Conservation (phyloP, 2,329 filamentous ascomycete genomes). For the Colletotrichum sp. region DNA sequence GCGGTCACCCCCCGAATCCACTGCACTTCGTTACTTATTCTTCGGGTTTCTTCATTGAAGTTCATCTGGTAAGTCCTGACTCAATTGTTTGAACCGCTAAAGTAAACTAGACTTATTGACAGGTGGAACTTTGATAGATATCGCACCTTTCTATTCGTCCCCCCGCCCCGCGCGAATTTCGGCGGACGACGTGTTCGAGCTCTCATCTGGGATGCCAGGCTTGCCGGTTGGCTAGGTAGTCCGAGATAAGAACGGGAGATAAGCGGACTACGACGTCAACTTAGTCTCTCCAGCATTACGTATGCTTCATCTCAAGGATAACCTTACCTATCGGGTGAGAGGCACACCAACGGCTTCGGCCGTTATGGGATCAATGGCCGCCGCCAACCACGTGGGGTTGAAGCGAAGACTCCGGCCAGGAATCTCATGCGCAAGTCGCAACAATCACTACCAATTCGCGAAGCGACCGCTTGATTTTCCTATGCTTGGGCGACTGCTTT, state of each 20-base stretch:
- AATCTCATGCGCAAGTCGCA: accelerated
- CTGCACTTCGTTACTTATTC: not conserved
- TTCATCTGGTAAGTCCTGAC: not conserved
- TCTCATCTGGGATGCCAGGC: not conserved
- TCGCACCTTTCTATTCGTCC: too few species aligned
- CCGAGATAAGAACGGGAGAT: not conserved
- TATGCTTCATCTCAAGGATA: not conserved
- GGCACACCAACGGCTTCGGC: not conserved
- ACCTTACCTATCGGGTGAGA: not conserved
- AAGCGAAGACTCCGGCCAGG: not conserved
- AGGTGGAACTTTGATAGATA: not conserved
- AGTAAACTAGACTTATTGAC: not conserved
- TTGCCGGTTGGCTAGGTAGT: not conserved
- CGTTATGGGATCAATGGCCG: not conserved
- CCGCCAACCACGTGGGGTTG: not conserved
- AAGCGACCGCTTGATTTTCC: not conserved
- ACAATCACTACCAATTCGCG: not conserved
- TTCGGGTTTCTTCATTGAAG: not conserved
- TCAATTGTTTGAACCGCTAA: not conserved
- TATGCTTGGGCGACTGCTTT: not conserved
- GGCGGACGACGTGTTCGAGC: too few species aligned
- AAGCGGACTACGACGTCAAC: not conserved
- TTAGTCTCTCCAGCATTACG: not conserved
- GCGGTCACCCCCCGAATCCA: not conserved
- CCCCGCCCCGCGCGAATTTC: not conserved